Evolutionary conservation across 176 grass and related monocot genomes (phyloP).

Genomic region (Phoenix roebelenii): DNA sequence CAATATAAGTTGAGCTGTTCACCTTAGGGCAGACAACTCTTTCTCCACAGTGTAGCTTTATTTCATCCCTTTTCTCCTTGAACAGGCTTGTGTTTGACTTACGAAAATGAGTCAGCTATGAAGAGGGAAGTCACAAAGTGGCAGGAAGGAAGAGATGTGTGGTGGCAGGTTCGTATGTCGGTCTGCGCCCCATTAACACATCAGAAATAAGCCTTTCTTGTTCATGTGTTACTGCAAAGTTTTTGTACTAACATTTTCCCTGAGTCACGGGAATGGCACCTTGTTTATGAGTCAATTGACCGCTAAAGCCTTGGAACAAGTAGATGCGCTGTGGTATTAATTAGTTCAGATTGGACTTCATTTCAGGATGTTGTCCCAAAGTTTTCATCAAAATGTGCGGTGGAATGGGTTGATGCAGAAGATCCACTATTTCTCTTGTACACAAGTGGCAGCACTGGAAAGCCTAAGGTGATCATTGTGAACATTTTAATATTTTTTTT

Average conservation of each 20-base stretch:
- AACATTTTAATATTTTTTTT: not conserved
- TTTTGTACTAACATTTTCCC: no score
- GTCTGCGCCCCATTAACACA: not conserved
- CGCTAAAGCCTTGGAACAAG: no score
- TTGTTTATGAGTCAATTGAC: no score
- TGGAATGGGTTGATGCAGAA: slow-evolving; percentile 99
- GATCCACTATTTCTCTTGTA: slow-evolving; percentile 97
- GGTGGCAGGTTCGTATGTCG: slow-evolving; percentile 72
- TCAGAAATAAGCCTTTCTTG: no score
- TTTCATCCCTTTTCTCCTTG: slow-evolving; percentile 9
- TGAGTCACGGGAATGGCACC: no score
- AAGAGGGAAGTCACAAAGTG: slow-evolving; percentile 74
- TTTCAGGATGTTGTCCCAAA: slow-evolving; percentile 64
- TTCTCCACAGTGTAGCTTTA: slow-evolving; percentile 3
- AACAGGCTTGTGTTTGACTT: slow-evolving; percentile 80
- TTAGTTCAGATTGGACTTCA: no score
- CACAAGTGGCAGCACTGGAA: slow-evolving; percentile 97
- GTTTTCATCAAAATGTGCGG: slow-evolving; percentile 67
- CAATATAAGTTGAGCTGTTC: no score
- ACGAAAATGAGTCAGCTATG: slow-evolving; percentile 60
- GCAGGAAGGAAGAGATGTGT: slow-evolving; percentile 66
- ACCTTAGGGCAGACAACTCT: not conserved
- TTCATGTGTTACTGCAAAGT: no score
- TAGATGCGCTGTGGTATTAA: no score
- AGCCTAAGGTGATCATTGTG: slow-evolving; percentile 56